Percentiles rank a stretch among this genome's conserved stretches.
phyloP scores from a whole-genome alignment of 176 grass and related monocot species.

The Oryza meridionalis region DNA sequence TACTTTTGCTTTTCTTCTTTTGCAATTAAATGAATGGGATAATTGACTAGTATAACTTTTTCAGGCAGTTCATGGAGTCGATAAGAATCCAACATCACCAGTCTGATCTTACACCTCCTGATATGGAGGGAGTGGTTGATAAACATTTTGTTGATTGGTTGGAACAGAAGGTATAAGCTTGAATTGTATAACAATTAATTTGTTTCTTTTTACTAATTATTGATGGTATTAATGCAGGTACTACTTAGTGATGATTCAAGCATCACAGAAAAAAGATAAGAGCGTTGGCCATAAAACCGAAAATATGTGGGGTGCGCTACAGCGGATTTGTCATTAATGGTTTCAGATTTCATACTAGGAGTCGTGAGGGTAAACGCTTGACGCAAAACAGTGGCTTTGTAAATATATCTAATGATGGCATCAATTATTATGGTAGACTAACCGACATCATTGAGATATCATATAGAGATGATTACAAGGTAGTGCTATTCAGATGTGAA shows the following conservation, averaged over 20 bases:
- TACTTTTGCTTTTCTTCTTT: too few relatives aligned
- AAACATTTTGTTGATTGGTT: slow-evolving; percentile 17
- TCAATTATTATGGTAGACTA: slow-evolving; percentile 4
- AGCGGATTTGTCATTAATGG: slow-evolving; percentile 3
- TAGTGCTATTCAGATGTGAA: slow-evolving; percentile 8
- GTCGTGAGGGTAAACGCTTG: not conserved
- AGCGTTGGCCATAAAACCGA: not conserved
- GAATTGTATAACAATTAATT: not conserved
- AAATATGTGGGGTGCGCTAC: not conserved
- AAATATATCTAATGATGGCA: not conserved
- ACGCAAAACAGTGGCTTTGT: not conserved
- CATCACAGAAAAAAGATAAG: not conserved
- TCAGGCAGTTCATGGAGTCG: not conserved
- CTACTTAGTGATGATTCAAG: not conserved
- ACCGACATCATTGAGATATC: slow-evolving; percentile 6
- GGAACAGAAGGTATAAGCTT: not conserved
- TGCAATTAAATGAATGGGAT: too few relatives aligned
- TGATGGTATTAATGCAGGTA: not conserved
- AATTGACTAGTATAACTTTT: not conserved
- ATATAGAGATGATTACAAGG: slow-evolving; percentile 9
- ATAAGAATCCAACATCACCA: not conserved
- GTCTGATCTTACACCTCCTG: not conserved
- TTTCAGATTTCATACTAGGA: slow-evolving; percentile 2
- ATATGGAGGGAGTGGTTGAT: not conserved
- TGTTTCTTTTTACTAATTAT: not conserved